Conservation (phyloP, 2,329 filamentous ascomycete species). For the Geoglossum cookeanum region DNA sequence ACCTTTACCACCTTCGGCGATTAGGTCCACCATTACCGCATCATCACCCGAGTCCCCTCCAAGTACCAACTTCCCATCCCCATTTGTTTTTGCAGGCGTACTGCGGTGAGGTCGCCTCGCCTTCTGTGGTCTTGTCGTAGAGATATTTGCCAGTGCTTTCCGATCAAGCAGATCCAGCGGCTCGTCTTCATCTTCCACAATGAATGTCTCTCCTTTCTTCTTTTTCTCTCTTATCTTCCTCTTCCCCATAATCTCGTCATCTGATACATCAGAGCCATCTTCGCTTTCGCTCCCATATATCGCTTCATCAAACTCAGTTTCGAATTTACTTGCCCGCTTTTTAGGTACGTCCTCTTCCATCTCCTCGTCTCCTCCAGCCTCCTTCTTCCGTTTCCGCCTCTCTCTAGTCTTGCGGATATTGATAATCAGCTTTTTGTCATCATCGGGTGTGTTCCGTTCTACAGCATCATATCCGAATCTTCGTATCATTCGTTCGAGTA, state of each 20-base stretch:
- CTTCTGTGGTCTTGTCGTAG: conserved; percentile 64
- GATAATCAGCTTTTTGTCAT: conserved; percentile 71
- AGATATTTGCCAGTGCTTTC: conserved; percentile 79
- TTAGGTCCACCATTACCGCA: conserved; percentile 45
- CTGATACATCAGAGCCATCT: conserved; percentile 43
- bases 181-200: conserved; percentile 86
- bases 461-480: conserved; percentile 72
- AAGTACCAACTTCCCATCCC: conserved; percentile 66
- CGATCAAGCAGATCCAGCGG: conserved; percentile 85
- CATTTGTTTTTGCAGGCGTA: conserved; percentile 46
- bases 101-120: conserved; percentile 31
- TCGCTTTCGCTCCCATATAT: conserved; percentile 56
- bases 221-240: conserved; percentile 24
- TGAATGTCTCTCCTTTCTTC: conserved; percentile 52
- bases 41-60: conserved; percentile 25
- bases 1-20: conserved; percentile 22
- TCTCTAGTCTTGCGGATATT: conserved; percentile 95
- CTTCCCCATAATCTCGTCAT: conserved; percentile 34
- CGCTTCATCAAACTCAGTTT: conserved; percentile 91
- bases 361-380: conserved; percentile 37
- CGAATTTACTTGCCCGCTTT: conserved; percentile 45
- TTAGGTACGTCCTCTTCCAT: conserved; percentile 38
- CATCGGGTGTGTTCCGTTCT: conserved; percentile 63
- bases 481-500: conserved; percentile 82
- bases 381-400: conserved; percentile 76